Evolutionary conservation across 73 alveolate species (phyloP), one percentile per base, ranked within the genome.

Genomic region (Effrenium voratum): DNA sequence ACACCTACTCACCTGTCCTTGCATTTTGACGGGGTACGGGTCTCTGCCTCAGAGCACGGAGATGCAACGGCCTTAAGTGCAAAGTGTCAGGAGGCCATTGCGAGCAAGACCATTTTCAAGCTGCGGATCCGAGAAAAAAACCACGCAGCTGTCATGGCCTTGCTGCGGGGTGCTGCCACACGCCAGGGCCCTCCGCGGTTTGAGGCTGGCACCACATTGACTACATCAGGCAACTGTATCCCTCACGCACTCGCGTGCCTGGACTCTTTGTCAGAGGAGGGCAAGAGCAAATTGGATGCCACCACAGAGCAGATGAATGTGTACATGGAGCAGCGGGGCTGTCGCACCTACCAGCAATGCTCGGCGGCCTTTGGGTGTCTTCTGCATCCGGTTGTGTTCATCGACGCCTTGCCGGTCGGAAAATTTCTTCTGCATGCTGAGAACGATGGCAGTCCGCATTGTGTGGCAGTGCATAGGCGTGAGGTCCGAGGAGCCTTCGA

Each of bases 1-100:
- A n/a, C n/a, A n/a, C 87, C 87, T 38, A 59, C 34, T 38, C 90
- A 79, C 46, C 10, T 79, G 50, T 79, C 90, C 6, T 46, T 79
- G 70, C 90, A 79, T 28, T 79, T 79, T 46, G 90, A 79, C n/a
- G 90, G 90, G 32, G 68, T 79, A 16, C 55, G 87, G 22, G 60
- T 76, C 28, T 76, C 87, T 3, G 41, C 57, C 41, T 16, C 43
- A 34, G 87, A 76, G 2, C 41, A 38, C 43, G 19, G 38, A 41
- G 38, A 57, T 2, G 63, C 24, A 16, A 41, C 38, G 36, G 87
- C 6, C 8, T 19, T 76, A 8, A 41, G 87, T 38, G 24, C 6
- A 41, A 41, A 76, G 12, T 16, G 63, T 38, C 60, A 32, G 24
- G 60, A 8, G 34, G 40, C 38, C 87, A 76, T 76, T 24, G 63